Percentiles rank a stretch among this genome's conserved stretches.
phyloP scores from a whole-genome alignment of 2,329 filamentous ascomycete species.

The Colletotrichum tofieldiae region DNA sequence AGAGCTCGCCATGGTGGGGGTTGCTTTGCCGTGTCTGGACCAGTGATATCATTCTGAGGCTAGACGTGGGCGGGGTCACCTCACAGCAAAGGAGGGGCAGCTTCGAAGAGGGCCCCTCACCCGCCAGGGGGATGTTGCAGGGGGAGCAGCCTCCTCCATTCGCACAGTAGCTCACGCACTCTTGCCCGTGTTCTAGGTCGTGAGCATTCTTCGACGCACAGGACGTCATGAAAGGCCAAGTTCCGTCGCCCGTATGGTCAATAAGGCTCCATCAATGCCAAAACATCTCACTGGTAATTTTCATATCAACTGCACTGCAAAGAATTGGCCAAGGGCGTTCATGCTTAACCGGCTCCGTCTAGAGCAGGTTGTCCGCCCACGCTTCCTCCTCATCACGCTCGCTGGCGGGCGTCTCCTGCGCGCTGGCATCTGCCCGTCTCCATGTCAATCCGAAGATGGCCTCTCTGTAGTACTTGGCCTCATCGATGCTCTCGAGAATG shows the following conservation, averaged over 20 bases:
- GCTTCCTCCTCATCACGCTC: conserved; percentile 41
- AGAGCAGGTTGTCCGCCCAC: conserved; percentile 43
- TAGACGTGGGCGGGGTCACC: conserved; percentile 32
- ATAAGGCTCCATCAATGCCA: not conserved
- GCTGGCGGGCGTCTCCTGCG: conserved; percentile 37
- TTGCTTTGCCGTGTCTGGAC: conserved; percentile 12
- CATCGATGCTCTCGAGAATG: conserved; percentile 94
- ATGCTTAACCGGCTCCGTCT: not conserved
- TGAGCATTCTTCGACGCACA: not conserved
- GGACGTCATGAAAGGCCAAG: not conserved
- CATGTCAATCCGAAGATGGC: conserved; percentile 71
- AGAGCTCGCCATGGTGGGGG: conserved; percentile 33
- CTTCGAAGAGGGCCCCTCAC: conserved; percentile 31
- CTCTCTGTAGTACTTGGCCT: conserved; percentile 87
- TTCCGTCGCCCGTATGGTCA: not conserved
- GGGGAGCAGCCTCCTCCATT: conserved; percentile 4
- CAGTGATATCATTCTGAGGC: conserved; percentile 41
- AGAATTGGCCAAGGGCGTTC: not conserved
- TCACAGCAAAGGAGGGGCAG: conserved; percentile 33
- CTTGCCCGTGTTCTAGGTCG: too few species aligned
- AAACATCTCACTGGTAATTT: not conserved
- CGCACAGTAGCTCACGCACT: not conserved
- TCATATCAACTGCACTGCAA: too few species aligned
- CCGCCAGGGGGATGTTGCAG: conserved; percentile 15
- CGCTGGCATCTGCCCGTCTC: conserved; percentile 26